Conservation (phyloP, 768 basidiomycete species). For the Psilocybe sp. region DNA sequence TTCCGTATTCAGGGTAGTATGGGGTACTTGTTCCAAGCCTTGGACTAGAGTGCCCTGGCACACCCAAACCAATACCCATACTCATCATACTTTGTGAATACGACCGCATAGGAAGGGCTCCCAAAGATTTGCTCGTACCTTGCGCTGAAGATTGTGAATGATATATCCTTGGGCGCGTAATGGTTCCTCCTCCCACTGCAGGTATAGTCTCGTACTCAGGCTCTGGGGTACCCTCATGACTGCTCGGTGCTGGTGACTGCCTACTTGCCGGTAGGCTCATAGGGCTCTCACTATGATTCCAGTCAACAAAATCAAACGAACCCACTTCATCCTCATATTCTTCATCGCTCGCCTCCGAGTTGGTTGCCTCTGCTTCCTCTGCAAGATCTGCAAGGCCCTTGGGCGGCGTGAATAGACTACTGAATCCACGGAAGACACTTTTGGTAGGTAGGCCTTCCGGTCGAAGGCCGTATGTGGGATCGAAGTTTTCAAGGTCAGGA, state of each 20-base stretch:
- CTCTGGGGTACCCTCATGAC: conserved; percentile 35
- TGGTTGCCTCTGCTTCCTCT: conserved; percentile 53
- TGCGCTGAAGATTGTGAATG: conserved; percentile 71
- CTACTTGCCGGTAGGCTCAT: conserved; percentile 43
- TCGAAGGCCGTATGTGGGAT: conserved; percentile 94
- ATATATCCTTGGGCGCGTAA: conserved; percentile 80
- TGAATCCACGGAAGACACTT: conserved; percentile 77
- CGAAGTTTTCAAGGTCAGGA: conserved; percentile 74
- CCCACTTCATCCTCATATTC: conserved; percentile 30
- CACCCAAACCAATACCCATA: not conserved
- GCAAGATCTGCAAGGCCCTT: conserved; percentile 79
- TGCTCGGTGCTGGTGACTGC: conserved; percentile 35
- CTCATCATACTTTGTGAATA: conserved; percentile 16
- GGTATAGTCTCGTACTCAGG: conserved; percentile 85
- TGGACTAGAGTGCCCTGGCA: conserved; percentile 7
- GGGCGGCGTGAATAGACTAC: conserved; percentile 64
- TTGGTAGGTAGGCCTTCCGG: conserved; percentile 88
- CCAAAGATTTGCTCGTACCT: conserved; percentile 38
- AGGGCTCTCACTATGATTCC: conserved; percentile 55
- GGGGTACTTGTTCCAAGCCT: conserved; percentile 14
- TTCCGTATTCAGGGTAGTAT: not conserved
- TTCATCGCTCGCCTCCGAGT: conserved; percentile 40
- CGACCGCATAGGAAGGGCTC: conserved; percentile 11
- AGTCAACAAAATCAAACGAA: conserved; percentile 67
- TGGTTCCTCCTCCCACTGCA: conserved; percentile 86